phyloP scores from a whole-genome alignment of 1,139 yeast genomes.

The Candida sp. region DNA sequence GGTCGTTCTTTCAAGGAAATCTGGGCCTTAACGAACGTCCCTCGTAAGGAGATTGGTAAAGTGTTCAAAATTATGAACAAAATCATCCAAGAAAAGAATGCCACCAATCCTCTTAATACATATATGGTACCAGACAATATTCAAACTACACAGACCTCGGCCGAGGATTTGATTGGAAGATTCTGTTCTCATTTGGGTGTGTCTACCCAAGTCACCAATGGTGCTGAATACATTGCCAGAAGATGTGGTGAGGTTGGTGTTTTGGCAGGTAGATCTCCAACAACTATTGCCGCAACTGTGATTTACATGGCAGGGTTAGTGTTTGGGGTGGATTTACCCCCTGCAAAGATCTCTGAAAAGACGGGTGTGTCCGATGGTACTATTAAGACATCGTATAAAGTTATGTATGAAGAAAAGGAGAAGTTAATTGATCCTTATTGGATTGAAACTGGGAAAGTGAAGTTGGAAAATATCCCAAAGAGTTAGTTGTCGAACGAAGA shows the following conservation, averaged over 20 bases:
- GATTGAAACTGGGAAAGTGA: constrained; percentile 69
- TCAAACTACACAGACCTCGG: constrained; percentile 85
- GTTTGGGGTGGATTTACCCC: constrained; percentile 68
- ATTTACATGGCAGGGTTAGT: constrained; percentile 89
- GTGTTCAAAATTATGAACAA: constrained; percentile 80
- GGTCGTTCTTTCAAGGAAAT: constrained; percentile 96
- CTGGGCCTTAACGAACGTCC: constrained; percentile 92
- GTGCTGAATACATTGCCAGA: constrained; percentile 91
- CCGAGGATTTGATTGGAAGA: constrained; percentile 93
- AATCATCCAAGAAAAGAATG: constrained; percentile 67
- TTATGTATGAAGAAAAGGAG: constrained; percentile 70
- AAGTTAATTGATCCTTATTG: constrained; percentile 78
- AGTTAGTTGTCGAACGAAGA: constrained; percentile 11
- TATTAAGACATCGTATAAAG: constrained; percentile 87
- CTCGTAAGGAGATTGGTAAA: constrained; percentile 90
- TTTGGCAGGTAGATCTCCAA: constrained; percentile 95
- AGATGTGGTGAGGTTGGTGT: constrained; percentile 90
- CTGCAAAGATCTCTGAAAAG: constrained; percentile 83
- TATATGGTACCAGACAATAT: constrained; percentile 49
- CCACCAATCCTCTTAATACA: constrained; percentile 36
- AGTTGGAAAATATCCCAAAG: constrained; percentile 58
- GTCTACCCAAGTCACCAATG: constrained; percentile 79
- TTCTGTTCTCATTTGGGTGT: constrained; percentile 95
- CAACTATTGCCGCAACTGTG: constrained; percentile 97
- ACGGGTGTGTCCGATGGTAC: constrained; percentile 99